Conservation (phyloP, 2,329 filamentous ascomycete species). For the Nothophoma quercina region DNA sequence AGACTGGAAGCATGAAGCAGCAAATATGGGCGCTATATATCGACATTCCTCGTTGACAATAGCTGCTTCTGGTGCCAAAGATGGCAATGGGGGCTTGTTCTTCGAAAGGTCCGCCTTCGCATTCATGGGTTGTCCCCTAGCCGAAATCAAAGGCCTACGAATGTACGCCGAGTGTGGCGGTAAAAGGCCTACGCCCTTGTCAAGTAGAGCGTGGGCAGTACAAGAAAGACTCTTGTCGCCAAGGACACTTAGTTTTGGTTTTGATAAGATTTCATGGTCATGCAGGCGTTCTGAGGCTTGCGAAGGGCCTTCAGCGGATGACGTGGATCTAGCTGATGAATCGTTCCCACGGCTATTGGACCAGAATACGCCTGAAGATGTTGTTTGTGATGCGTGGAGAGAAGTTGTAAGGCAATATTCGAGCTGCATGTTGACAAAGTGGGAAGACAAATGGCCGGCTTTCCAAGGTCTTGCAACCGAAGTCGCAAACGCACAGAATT, state of each 20-base stretch:
- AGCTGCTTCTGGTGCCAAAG: not conserved
- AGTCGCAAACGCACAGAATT: not conserved
- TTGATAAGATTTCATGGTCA: not conserved
- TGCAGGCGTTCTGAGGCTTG: not conserved
- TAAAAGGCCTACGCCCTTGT: not conserved
- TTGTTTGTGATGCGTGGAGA: not conserved
- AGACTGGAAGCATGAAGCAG: constrained; percentile 16
- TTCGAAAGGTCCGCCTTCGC: not conserved
- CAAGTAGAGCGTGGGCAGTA: constrained; percentile 4
- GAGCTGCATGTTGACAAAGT: not conserved
- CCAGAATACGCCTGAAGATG: too few relatives aligned
- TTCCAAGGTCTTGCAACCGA: constrained; percentile 3
- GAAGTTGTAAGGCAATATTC: not conserved
- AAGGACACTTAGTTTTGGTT: not conserved
- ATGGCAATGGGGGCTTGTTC: constrained; percentile 5
- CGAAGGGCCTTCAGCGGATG: not conserved
- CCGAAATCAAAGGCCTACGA: not conserved
- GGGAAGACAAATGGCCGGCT: constrained; percentile 1
- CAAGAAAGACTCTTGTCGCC: constrained; percentile 1
- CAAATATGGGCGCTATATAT: constrained; percentile 18
- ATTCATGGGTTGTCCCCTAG: not conserved
- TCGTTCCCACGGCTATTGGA: not conserved
- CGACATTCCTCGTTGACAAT: constrained; percentile 8
- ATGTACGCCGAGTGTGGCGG: too few relatives aligned
- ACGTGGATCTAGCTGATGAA: not conserved